These are phyloP conservation scores for Rhizodiscina lignyota DNA, from an alignment of 495 filamentous ascomycete genomes.

Conservation along the genomic window DNA sequence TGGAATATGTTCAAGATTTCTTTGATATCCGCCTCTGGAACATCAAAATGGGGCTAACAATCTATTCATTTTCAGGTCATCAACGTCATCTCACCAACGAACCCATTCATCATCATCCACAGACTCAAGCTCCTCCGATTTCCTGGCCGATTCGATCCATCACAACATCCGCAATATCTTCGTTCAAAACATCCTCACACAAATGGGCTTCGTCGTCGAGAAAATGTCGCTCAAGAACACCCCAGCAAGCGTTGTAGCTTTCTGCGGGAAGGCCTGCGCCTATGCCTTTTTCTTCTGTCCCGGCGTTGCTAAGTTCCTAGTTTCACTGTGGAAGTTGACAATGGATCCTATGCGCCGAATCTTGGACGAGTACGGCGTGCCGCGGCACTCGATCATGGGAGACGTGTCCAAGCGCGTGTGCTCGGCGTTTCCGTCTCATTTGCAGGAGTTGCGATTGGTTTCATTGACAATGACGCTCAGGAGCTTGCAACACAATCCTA, in stretches of 20 bases:
- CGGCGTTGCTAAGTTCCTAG: conserved; percentile 71
- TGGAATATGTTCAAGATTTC: too few relatives aligned
- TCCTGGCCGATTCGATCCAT: conserved; percentile 74
- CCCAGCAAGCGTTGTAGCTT: conserved; percentile 82
- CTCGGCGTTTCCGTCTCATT: conserved; percentile 50
- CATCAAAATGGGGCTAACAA: too few relatives aligned
- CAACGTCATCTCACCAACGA: conserved; percentile 28
- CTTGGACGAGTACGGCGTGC: conserved; percentile 43
- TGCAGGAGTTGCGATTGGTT: conserved; percentile 57
- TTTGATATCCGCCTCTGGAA: too few relatives aligned
- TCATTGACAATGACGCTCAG: conserved; percentile 44
- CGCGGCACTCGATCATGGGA: conserved; percentile 22
- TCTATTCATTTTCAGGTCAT: too few relatives aligned
- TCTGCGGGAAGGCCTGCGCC: conserved; percentile 84
- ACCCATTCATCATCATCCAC: conserved; percentile 33
- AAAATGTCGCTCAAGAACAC: conserved; percentile 79
- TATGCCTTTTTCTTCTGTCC: conserved; percentile 96
- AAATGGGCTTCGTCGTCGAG: conserved; percentile 80
- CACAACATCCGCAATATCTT: conserved; percentile 93
- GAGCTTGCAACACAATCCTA: conserved; percentile 49
- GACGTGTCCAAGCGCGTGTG: conserved; percentile 38
- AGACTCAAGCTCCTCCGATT: conserved; percentile 51
- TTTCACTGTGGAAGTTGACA: conserved; percentile 65
- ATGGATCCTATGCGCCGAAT: conserved; percentile 51
- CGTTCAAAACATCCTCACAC: conserved; percentile 66